Percentiles rank a stretch among this genome's conserved stretches.
Evolutionary conservation across 1,284 basidiomycete genomes (phyloP).

Genomic region (Rhodotorula sp.): DNA sequence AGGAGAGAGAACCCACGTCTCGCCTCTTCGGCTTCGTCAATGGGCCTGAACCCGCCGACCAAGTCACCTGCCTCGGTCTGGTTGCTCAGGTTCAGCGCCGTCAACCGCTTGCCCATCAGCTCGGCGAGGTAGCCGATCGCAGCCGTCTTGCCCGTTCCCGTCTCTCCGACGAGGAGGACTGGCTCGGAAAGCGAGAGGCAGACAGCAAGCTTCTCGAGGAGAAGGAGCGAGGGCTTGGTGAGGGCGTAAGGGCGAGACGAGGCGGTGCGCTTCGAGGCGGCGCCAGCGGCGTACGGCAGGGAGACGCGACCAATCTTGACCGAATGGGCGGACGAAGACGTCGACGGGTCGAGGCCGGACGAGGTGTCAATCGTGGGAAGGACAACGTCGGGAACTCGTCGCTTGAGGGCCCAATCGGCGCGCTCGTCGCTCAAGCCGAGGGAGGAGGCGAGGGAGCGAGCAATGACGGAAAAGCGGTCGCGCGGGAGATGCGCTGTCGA

Average conservation of each 20-base stretch:
- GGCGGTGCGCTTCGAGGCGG: constrained; percentile 13
- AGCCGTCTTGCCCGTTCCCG: constrained; percentile 97
- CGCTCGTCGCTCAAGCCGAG: constrained; percentile 38
- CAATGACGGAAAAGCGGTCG: constrained; percentile 30
- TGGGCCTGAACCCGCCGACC: constrained; percentile 91
- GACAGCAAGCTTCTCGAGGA: constrained; percentile 79
- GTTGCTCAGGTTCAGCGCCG: constrained; percentile 91
- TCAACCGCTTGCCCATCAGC: constrained; percentile 71
- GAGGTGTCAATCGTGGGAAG: constrained; percentile 33
- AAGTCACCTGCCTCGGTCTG: constrained; percentile 96
- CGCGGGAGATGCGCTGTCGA: background rate
- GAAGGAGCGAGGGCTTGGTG: constrained; percentile 76
- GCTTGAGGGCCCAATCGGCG: constrained; percentile 39
- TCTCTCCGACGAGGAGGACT: constrained; percentile 91
- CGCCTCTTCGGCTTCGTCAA: constrained; percentile 60
- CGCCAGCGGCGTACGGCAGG: constrained; percentile 33
- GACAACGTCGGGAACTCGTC: constrained; percentile 39
- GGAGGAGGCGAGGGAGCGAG: constrained; percentile 22
- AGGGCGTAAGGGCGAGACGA: constrained; percentile 72
- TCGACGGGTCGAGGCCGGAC: constrained; percentile 16
- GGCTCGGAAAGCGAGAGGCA: constrained; percentile 76
- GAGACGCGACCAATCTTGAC: constrained; percentile 44
- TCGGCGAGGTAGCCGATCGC: constrained; percentile 83
- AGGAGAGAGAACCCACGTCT: constrained; percentile 36
- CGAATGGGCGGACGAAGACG: background rate